Conservation (phyloP, 2,329 filamentous ascomycete species). For the Magnaporthiopsis poae region DNA sequence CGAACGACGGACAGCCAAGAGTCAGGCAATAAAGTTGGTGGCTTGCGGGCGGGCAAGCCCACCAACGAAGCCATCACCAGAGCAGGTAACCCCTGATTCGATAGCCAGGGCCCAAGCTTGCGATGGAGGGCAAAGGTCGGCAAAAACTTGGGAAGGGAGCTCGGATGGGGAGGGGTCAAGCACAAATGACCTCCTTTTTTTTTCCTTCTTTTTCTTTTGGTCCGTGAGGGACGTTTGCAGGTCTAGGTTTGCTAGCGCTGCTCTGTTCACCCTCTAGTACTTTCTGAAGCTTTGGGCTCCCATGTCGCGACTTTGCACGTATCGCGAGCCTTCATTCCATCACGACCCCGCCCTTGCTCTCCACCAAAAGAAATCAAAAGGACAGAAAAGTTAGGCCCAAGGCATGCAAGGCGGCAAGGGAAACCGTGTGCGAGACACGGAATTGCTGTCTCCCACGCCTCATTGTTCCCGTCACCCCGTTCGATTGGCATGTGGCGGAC, state of each 20-base stretch:
- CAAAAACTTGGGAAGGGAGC: neutral
- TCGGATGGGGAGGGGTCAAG: neutral
- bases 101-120: neutral
- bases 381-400: neutral
- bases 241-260: neutral
- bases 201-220: no score
- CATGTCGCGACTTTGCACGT: neutral
- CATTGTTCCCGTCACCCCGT: neutral
- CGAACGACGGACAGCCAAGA: neutral
- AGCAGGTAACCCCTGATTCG: neutral
- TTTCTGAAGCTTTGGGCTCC: neutral
- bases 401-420: neutral
- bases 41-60: neutral
- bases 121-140: neutral
- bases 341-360: neutral
- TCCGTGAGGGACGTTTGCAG: neutral
- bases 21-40: neutral
- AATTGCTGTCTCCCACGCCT: neutral
- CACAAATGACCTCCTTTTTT: neutral
- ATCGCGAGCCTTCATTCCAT: neutral
- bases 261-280: no score
- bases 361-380: neutral
- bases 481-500: neutral
- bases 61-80: neutral
- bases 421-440: neutral